phyloP scores from a whole-genome alignment of 1,139 yeast genomes.

The Blastobotrys proliferans region DNA sequence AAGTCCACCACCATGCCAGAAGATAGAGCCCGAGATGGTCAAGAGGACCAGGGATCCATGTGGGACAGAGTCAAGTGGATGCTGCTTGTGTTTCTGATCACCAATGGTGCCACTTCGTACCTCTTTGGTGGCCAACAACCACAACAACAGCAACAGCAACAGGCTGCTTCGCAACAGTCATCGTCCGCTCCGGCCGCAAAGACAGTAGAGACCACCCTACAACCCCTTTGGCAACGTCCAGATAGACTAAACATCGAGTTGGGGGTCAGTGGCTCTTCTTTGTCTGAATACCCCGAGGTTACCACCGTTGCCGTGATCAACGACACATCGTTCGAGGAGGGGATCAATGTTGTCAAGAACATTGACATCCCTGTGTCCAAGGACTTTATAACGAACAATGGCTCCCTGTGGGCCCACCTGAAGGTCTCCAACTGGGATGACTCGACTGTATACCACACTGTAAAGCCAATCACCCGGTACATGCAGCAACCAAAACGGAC shows the following conservation, averaged over 20 bases:
- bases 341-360: background rate
- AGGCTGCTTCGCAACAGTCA: background rate
- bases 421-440: conserved; percentile 6
- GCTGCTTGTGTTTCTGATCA: conserved; percentile 3
- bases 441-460: conserved; percentile 1
- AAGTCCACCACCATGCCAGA: background rate
- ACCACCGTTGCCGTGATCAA: background rate
- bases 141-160: background rate
- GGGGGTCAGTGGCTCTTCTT: background rate
- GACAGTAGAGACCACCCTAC: background rate
- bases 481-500: conserved; percentile 17
- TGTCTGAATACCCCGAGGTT: background rate
- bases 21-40: background rate
- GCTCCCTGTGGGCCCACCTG: conserved; percentile 15
- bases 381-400: conserved; percentile 8
- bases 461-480: conserved; percentile 10
- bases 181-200: background rate
- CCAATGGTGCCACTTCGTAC: conserved; percentile 2
- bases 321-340: background rate
- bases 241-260: conserved; percentile 4
- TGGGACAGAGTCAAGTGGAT: conserved; percentile 7
- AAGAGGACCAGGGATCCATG: conserved; percentile 5
- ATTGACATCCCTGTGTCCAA: conserved; percentile 2
- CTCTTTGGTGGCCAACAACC: background rate
- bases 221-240: conserved; percentile 8